Evolutionary conservation across 2,329 filamentous ascomycete species (phyloP), one percentile per base, ranked within the genome.

Genomic region (Colletotrichum coccodes): DNA sequence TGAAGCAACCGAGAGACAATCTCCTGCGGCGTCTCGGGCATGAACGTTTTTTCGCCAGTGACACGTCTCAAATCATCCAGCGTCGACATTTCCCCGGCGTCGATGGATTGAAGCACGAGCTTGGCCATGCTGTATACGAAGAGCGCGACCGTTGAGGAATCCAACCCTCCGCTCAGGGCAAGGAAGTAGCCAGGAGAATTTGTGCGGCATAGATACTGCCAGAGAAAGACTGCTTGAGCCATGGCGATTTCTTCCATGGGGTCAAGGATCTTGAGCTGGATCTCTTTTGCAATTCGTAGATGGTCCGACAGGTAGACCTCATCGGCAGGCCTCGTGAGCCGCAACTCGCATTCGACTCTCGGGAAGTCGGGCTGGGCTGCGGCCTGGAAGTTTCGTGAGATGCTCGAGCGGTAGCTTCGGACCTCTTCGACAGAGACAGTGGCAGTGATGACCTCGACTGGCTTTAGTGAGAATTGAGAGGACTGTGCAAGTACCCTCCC

Each of bases 371-470:
- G 46, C 74, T 76, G 53, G 76, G 76, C 64, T 64, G 87, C 83
- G 8, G 88, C 86, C 74, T 92, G 91, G 36, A 88, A 75, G 11
- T 86, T 85, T 64, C 89, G 83, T 12, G 86, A 87, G 7, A 86
- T 83, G 0, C 83, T 80, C n/a, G 80, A 86, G 0, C 91, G 82
- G 73, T 84, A 90, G 2, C 85, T 81, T 38, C 91, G 82, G 5
- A 95, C 91, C 70, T 93, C 90, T 73, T 95, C 92, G 2, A 92
- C 80, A 72, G 92, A 90, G 6, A 92, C 83, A 0, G 89, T 92
- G 4, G 90, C 90, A 6, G 85, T 87, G 28, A 90, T 79, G 4
- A 92, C 89, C 73, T 92, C 90, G 4, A 92, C 89, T 28, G 84
- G 84, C 36, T 56, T 56, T 2, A 91, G 75, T 16, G 85, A 88